phyloP scores from a whole-genome alignment of 2,329 filamentous ascomycete genomes.

The Torrubiella hemipterigena region DNA sequence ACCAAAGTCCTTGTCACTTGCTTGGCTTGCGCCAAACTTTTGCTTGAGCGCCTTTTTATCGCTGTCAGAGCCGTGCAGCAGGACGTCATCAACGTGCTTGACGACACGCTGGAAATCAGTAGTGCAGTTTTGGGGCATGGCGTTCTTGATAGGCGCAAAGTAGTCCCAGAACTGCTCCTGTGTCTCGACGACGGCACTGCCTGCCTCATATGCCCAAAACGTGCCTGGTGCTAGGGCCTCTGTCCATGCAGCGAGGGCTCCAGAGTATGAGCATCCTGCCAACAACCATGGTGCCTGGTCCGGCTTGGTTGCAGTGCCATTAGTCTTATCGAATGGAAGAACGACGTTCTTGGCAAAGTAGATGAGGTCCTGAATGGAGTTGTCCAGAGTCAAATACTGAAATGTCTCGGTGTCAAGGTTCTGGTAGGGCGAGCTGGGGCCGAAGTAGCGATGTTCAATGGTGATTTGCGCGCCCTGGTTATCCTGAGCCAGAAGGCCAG shows the following conservation, averaged over 20 bases:
- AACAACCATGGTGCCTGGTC: slow-evolving; percentile 57
- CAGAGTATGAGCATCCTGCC: slow-evolving; percentile 71
- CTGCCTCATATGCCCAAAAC: slow-evolving; percentile 65
- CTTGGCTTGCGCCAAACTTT: slow-evolving; percentile 27
- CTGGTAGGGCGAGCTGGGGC: slow-evolving; percentile 53
- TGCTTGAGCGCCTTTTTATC: slow-evolving; percentile 28
- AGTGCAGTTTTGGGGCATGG: slow-evolving; percentile 46
- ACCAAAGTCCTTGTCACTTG: slow-evolving; percentile 37
- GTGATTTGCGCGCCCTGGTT: slow-evolving; percentile 62
- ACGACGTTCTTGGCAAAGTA: slow-evolving; percentile 63
- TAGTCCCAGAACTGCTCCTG: slow-evolving; percentile 61
- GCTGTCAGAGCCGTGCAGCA: slow-evolving; percentile 20
- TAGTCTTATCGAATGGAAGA: slow-evolving; percentile 50
- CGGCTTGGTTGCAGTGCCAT: slow-evolving; percentile 47
- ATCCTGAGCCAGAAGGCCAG: slow-evolving; percentile 51
- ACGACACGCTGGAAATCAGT: slow-evolving; percentile 42
- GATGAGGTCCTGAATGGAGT: slow-evolving; percentile 62
- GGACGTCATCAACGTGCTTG: slow-evolving; percentile 33
- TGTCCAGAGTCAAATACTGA: slow-evolving; percentile 67
- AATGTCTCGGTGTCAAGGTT: slow-evolving; percentile 55
- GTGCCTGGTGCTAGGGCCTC: slow-evolving; percentile 61
- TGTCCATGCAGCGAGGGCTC: slow-evolving; percentile 62
- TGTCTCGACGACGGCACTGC: slow-evolving; percentile 63
- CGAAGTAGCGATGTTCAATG: slow-evolving; percentile 72
- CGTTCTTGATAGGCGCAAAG: slow-evolving; percentile 30